phyloP scores from a whole-genome alignment of 2,329 filamentous ascomycete genomes.

The Plenodomus biglobosus region DNA sequence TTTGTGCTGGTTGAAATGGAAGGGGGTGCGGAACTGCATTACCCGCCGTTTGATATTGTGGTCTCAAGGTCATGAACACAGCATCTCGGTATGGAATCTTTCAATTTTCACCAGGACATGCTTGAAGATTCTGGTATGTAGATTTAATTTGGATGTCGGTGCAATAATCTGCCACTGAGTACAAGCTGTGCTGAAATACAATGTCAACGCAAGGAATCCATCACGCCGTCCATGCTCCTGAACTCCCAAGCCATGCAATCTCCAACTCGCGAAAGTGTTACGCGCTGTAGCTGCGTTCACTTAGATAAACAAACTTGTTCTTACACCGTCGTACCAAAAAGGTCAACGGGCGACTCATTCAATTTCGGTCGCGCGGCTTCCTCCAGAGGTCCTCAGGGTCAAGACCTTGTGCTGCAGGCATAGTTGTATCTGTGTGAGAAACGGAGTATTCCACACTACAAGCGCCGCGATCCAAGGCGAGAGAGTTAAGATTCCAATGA shows the following conservation, averaged over 20 bases:
- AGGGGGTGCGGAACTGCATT: conserved; percentile 26
- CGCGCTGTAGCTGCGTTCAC: background rate
- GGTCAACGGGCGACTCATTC: background rate
- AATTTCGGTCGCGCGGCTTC: conserved; percentile 18
- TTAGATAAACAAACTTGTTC: background rate
- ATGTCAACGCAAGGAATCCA: too few species aligned
- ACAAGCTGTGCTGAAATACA: too few species aligned
- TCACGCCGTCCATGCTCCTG: background rate
- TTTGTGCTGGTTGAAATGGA: conserved; percentile 27
- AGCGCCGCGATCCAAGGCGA: conserved; percentile 35
- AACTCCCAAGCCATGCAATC: conserved; percentile 12
- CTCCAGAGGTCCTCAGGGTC: conserved; percentile 30
- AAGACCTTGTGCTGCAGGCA: conserved; percentile 12
- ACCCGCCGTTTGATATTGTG: conserved; percentile 35
- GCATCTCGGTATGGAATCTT: background rate
- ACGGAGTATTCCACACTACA: conserved; percentile 37
- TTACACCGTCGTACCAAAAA: background rate
- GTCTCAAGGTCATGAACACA: conserved; percentile 5
- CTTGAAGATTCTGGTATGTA: too few species aligned
- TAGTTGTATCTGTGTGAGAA: conserved; percentile 11
- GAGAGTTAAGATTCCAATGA: conserved; percentile 39
- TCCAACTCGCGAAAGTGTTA: conserved; percentile 6
- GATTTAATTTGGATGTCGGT: background rate
- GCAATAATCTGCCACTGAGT: background rate
- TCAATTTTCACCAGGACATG: too few species aligned